A percentile compares a stretch with the other conserved stretches of the same genome.
Evolutionary conservation across 208 protist species (phyloP).

Genomic region (Tritrichomonas foetus): DNA sequence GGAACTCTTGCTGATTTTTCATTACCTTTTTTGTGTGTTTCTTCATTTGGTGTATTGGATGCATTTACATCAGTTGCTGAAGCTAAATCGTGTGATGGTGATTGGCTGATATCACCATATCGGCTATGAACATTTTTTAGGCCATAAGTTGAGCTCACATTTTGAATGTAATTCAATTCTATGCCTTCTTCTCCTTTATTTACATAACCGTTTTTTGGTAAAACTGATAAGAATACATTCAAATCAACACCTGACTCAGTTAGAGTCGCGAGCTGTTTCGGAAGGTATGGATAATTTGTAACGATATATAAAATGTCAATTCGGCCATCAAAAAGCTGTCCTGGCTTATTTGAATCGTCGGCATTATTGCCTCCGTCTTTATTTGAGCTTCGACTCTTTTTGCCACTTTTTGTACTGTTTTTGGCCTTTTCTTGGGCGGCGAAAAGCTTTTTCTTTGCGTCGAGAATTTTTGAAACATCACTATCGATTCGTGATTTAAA

Average conservation of each 20-base stretch:
- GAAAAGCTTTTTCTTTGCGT: background rate
- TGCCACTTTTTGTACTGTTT: too few relatives aligned
- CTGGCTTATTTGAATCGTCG: background rate
- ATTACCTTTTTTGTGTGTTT: background rate
- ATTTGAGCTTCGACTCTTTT: background rate
- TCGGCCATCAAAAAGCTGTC: background rate
- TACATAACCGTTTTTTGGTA: background rate
- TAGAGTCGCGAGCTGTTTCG: background rate
- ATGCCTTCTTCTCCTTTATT: background rate
- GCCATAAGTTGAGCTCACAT: too few relatives aligned
- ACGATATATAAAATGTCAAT: slow-evolving; percentile 10
- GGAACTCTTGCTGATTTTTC: background rate
- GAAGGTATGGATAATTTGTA: background rate
- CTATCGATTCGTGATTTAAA: background rate
- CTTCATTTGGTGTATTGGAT: too few relatives aligned
- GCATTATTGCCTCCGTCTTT: background rate
- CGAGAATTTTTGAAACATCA: background rate
- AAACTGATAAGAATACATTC: background rate
- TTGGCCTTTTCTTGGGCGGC: background rate
- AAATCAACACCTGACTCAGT: background rate
- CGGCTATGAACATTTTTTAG: too few relatives aligned
- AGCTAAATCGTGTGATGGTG: too few relatives aligned
- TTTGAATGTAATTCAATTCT: too few relatives aligned
- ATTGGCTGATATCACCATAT: too few relatives aligned
- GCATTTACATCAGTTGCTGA: too few relatives aligned